Evolutionary conservation across 2,329 filamentous ascomycete genomes (phyloP).

Genomic region (Phialocephala sp.): DNA sequence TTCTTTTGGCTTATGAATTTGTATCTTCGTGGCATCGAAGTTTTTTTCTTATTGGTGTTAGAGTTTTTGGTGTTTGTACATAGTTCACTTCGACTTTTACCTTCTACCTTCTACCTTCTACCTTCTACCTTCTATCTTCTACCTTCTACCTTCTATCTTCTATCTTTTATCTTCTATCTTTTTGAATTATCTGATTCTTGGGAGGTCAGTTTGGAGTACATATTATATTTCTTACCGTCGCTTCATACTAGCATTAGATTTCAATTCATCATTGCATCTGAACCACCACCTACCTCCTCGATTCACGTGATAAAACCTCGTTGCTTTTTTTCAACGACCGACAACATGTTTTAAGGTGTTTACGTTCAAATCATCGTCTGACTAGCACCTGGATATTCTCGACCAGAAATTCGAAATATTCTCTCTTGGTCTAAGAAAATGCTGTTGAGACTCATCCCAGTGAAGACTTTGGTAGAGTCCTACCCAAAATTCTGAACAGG

Average conservation of each 20-base stretch:
- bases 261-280: background rate
- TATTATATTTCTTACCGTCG: background rate
- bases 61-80: background rate
- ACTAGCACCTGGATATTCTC: too few relatives aligned
- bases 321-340: too few relatives aligned
- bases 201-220: background rate
- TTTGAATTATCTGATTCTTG: background rate
- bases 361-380: too few relatives aligned
- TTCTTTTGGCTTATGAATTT: background rate
- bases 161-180: background rate
- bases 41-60: background rate
- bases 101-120: background rate
- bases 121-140: background rate
- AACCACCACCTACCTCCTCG: too few relatives aligned
- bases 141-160: background rate
- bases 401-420: too few relatives aligned
- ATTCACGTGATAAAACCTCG: too few relatives aligned
- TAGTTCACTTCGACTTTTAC: background rate
- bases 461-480: too few relatives aligned
- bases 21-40: background rate
- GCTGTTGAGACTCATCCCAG: too few relatives aligned
- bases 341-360: too few relatives aligned
- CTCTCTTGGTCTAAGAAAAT: too few relatives aligned
- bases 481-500: too few relatives aligned
- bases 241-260: constrained; percentile 5